Evolutionary conservation across 441 rosid species (phyloP), one percentile per base, ranked within the genome.

Genomic region (Aleurites moluccanus): DNA sequence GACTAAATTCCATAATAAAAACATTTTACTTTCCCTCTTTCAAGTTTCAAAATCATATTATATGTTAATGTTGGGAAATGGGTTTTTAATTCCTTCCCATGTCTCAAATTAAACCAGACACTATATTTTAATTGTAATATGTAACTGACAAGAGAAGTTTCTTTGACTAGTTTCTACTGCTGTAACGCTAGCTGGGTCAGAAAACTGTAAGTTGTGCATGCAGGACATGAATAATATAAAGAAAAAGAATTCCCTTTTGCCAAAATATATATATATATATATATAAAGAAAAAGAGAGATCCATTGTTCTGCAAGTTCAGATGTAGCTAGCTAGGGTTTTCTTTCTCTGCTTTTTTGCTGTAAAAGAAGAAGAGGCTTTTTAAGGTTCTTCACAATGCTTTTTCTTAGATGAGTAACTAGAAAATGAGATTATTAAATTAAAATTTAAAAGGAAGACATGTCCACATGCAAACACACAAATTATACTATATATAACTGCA

Each of bases 81-180:
- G 16, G 44, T 47, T 62, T 23, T 45, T 56, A 56, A 4, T 38
- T 38, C 40, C 40, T 5, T 38, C 8, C 8, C 40, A 38, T 6
- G 40, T 38, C 40, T 38, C 40, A 38, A 38, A 38, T 38, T 38
- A 38, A 38, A 38, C 40, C 40, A 38, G 40, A 38, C 7, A 6
- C 7, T 35, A 35, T 38, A 38, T 38, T 38, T 38, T 38, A 38
- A 38, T 5, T 38, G 6, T 35, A 38, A 38, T 6, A 38, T 38
- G 33, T 45, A 67, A 67, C 78, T 45, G 78, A 49, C 78, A 45
- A 6, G 28, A 59, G 68, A 75, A 60, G 61, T 75, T 60, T 60
- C 62, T 45, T 67, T 61, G 11, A 15, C 30, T 53, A 21, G 25
- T 55, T 30, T 25, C 62, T 30, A 35, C 70, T 10, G 64, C 70